Base-by-base conservation (phyloP, 2,329 filamentous ascomycete species). In the Colletotrichum navitas region DNA sequence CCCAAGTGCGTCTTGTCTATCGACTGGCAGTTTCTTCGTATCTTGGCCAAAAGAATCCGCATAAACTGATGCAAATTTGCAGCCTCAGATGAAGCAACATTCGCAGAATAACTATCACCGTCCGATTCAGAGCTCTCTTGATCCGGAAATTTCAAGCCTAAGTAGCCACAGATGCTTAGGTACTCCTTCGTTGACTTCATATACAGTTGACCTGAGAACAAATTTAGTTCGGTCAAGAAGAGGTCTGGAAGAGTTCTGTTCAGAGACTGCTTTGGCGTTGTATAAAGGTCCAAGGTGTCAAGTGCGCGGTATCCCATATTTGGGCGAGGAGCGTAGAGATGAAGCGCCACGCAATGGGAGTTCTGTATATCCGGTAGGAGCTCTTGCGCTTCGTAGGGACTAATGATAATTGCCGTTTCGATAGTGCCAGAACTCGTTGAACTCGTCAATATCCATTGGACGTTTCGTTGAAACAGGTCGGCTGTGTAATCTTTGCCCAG, bases 131-230 rank as follows among this genome's bases (percentile, higher is more conserved):
- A 11, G 3, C 71, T 73, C 74, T 3, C 74, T 75, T 0, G 75
- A 72, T 6, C 68, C 56, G 10, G 72, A 51, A 11, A 66, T 49
- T 0, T 65, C 60, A 92, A 75, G 0, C 89, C 86, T 0, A 93
- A 79, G 51, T 84, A 85, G 1, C 81, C 76, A 71, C 89, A 91
- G 0, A 86, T 76, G 1, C 81, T 77, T 0, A 77, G 73, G 72
- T 93, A 94, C 64, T 92, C 86, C 0, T 80, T 69, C 54, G 84
- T 87, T 0, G 82, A 85, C 0, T 77, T 78, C 12, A 93, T 81
- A 74, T 93, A 94, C 0, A 93, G 82, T 66, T 92, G 90, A 0
- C 92, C 92, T 0, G 92, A 83, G 66, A 94, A 93, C 0, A 94
- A 79, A 54, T 92, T 91, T 0, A 94, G 83, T 67, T 88, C 83